Evolutionary conservation across 208 protist species (phyloP), one percentile per base, ranked within the genome.

Genomic region (Wallacemonas rigidus): DNA sequence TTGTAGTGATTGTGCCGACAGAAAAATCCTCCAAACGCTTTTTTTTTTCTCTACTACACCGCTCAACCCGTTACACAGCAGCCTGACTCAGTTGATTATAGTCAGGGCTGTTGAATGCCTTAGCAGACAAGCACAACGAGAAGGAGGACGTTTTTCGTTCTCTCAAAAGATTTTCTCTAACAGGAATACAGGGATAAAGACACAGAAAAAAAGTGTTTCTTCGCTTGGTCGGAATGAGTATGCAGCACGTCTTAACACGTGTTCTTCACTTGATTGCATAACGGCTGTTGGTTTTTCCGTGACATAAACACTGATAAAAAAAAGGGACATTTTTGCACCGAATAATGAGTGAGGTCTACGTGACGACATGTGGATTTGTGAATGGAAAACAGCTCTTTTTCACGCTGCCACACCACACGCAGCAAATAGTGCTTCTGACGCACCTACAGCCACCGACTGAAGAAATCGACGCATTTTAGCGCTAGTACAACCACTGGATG

Each of bases 31-130:
- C 8, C 7, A 50, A 39, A 43, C 17, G 14, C 26, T 69, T 69
- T n/a, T 44, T 69, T 69, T 72, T 69, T 74, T 65, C 48, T 56
- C 48, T 58, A 12, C n/a, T 14, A 71, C 3, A 40, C 57, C 15
- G 7, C 11, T 3, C 48, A 60, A 38, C 15, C 44, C 50, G 36
- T 53, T 39, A 50, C 36, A 3, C 50, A n/a, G 8, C 60, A 65
- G 40, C 43, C 60, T 44, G 26, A n/a, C 60, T 51, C 60, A 63
- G 60, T 65, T 65, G 60, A 65, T 48, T 65, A 65, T 50, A 63
- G 57, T 38, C 39, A 9, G 39, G 6, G 38, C 57, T 63, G 57
- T 45, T 17, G n/a, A 15, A 45, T 51, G 3, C 26, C 45, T 56
- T 61, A 70, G 70, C 17, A 63, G 5, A 26, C 38, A 39, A 65